Evolutionary conservation across 768 basidiomycete species (phyloP).

Genomic region (Russula earlei): DNA sequence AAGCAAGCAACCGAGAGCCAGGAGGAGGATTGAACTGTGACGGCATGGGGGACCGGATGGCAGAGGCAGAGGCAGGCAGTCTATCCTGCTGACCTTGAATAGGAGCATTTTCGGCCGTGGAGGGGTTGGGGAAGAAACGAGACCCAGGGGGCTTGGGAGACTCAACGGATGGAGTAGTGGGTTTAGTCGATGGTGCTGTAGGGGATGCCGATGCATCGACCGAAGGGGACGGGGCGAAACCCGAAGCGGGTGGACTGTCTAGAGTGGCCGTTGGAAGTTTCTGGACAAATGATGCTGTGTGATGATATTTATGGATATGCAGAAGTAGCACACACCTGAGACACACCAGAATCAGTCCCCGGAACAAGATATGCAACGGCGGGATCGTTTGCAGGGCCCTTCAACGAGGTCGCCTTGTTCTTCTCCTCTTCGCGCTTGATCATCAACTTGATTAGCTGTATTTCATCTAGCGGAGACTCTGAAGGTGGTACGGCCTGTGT

Average conservation of each 20-base stretch:
- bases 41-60: conserved; percentile 22
- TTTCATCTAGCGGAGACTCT: conserved; percentile 57
- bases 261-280: neutral
- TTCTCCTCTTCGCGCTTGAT: conserved; percentile 70
- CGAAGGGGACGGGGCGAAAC: neutral
- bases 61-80: neutral
- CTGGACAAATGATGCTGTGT: neutral
- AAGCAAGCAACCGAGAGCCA: conserved; percentile 37
- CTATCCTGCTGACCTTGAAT: conserved; percentile 11
- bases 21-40: conserved; percentile 32
- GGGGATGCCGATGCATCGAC: neutral
- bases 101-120: conserved; percentile 2
- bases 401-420: conserved; percentile 27
- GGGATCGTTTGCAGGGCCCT: neutral
- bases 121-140: conserved; percentile 30
- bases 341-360: conserved; percentile 15
- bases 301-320: neutral
- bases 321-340: neutral
- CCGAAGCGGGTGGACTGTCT: neutral
- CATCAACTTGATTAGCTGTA: conserved; percentile 72
- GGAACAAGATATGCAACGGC: conserved; percentile 7
- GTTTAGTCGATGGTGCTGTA: conserved; percentile 13
- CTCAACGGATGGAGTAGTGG: conserved; percentile 15
- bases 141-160: conserved; percentile 25
- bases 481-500: conserved; percentile 15